Base-by-base conservation (phyloP, 192 early-diverging fungal species). In the Ramicandelaber brevisporus region DNA sequence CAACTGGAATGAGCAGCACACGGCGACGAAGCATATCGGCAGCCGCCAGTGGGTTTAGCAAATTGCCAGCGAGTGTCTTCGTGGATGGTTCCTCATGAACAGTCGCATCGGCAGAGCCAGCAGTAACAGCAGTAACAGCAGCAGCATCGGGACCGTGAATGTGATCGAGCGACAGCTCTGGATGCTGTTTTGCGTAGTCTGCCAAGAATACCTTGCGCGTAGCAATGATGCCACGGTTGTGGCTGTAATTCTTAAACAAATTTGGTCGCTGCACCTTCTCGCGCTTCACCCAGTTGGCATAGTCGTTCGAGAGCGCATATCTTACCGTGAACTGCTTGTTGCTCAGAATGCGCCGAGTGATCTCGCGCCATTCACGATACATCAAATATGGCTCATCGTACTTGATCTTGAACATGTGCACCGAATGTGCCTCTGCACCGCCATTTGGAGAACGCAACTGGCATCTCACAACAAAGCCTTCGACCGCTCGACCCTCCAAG, bases 341-440 rank as follows among this genome's bases (percentile, higher is more conserved):
- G 5, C 27, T 19, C 5, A 79, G 36, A 0, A 84, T 31, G 10
- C 31, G 33, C 38, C 70, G 73, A 6, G 90, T 97, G 4, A 87
- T 39, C 38, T 93, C 87, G n/a, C 90, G 63, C 79, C 88, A 97
- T 31, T 97, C 90, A 14, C 85, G 65, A 53, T 77, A 97, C 67
- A 87, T 72, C 19, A 93, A 44, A 29, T 97, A 97, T 0, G 82
- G 78, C 43, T 81, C 73, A 29, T 97, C 83, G 42, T 77, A 88
- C 42, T 96, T 96, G 53, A 89, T 61, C 57, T 97, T 97, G 61
- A 85, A 90, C 38, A 77, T 68, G 20, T 44, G 30, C 4, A 57
- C 50, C 0, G 24, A 18, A n/a, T 24, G 27, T 15, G 38, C 38
- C 1, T 46, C 31, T 0, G 25, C 29, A 1, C 10, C 36, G 20